Evolutionary conservation across 2,329 filamentous ascomycete species (phyloP), one percentile per base, ranked within the genome.

Genomic region (Neonectria hederae): DNA sequence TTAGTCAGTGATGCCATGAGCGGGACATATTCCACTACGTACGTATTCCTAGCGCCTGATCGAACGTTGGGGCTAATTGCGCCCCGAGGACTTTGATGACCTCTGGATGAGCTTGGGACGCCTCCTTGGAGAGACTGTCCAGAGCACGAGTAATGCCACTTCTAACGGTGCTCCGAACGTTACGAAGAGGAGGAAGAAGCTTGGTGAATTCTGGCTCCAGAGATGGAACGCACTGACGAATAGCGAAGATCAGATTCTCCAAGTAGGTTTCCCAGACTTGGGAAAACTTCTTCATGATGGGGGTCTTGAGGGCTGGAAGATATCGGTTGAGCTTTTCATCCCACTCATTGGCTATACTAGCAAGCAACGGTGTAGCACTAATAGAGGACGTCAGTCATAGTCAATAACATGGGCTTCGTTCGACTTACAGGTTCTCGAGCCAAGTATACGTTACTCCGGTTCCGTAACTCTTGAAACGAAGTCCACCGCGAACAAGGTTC

Each of bases 381-480:
- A 4, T 7, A 26, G 7, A 26, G 24, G 7, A 26, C 24, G 24
- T 26, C 7, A 26, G 24, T 7, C 7, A 3, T 7, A 38, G 2
- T n/a, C 10, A 11, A 6, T n/a, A 43, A 21, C n/a, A n/a, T n/a
- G n/a, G n/a, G n/a, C n/a, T n/a, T n/a, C n/a, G n/a, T n/a, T n/a
- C n/a, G n/a, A 65, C 65, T 59, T 9, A 65, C 66, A 69, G 13
- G 7, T 59, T 26, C 22, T 65, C 62, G 0, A 63, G 28, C 65
- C 65, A 69, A 6, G 19, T 54, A 13, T 68, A 67, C 1, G 46
- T 60, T 1, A 59, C 28, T 1, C 10, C 22, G 1, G 22, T 11
- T 1, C 48, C 21, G 0, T 17, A 21, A 26, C 46, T 65, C 1
- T 21, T 59, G 17, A 43, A 65, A 1, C 28, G 17, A 2, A 10